Evolutionary conservation across 2,329 filamentous ascomycete species (phyloP).

Genomic region (Aspergillus sp.): DNA sequence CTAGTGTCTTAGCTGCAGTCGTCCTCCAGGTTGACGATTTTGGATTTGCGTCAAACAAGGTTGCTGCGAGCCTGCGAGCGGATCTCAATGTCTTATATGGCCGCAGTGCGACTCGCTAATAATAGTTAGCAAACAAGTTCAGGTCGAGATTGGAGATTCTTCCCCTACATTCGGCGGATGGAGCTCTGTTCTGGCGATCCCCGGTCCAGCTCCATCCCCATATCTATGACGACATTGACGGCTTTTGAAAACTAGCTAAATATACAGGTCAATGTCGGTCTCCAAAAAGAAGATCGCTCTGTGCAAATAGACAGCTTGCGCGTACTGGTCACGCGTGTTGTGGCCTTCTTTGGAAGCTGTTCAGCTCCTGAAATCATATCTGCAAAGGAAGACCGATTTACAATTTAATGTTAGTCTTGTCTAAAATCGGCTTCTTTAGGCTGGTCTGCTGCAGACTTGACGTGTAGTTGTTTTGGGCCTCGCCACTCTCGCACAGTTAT

Average conservation of each 20-base stretch:
- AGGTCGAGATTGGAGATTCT: not conserved
- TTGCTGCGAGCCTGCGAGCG: not conserved
- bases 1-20: constrained; percentile 6
- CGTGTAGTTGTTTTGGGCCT: not conserved
- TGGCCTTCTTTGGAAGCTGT: not conserved
- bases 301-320: not conserved
- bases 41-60: not conserved
- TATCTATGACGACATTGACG: constrained; percentile 7
- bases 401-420: not conserved
- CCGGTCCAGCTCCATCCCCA: not conserved
- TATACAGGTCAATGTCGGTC: not conserved
- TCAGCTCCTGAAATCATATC: not conserved
- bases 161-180: not conserved
- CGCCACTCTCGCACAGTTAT: not conserved
- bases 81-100: constrained; percentile 1
- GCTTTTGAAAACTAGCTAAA: not conserved
- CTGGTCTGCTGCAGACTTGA: too few species aligned
- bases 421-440: not conserved
- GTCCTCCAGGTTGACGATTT: not conserved
- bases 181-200: not conserved
- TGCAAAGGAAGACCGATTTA: not conserved
- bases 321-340: not conserved
- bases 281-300: not conserved
- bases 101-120: not conserved
- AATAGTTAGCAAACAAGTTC: not conserved